These are phyloP conservation scores for Penicillium dipodomyicola DNA, from an alignment of 495 filamentous ascomycete genomes.

Conservation along the genomic window DNA sequence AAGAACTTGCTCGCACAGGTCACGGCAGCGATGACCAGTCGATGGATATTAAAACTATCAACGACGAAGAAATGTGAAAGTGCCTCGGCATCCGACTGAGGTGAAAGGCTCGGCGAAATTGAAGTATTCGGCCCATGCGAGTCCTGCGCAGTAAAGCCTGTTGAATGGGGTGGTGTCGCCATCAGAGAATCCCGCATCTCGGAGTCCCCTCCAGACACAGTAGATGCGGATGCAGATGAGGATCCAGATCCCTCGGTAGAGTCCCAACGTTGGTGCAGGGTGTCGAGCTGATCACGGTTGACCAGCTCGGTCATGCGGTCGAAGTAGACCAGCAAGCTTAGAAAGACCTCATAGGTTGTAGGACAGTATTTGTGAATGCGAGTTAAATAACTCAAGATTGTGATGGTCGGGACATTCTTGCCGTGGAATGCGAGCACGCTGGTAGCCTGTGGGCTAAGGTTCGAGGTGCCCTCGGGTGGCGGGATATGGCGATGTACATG, in stretches of 20 bases:
- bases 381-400: constrained; percentile 91
- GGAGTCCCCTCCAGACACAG: constrained; percentile 14
- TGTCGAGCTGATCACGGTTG: constrained; percentile 64
- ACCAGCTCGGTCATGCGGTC: constrained; percentile 98
- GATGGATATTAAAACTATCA: constrained; percentile 98
- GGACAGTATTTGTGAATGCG: constrained; percentile 99
- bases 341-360: constrained; percentile 96
- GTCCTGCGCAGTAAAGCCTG: constrained; percentile 35
- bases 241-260: constrained; percentile 13
- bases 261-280: constrained; percentile 36
- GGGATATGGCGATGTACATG: constrained; percentile 70
- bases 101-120: constrained; percentile 35
- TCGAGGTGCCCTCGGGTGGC: constrained; percentile 58
- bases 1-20: constrained; percentile 99
- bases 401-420: constrained; percentile 97
- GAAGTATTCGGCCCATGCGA: constrained; percentile 32
- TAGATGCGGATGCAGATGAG: constrained; percentile 15
- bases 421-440: constrained; percentile 98
- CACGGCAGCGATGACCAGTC: constrained; percentile 93
- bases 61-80: constrained; percentile 90
- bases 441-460: constrained; percentile 74
- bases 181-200: constrained; percentile 30
- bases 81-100: constrained; percentile 54
- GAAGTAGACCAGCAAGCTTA: constrained; percentile 95
- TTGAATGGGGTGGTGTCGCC: constrained; percentile 39